A percentile compares a stretch with the other conserved stretches of the same genome.
These are phyloP conservation scores for Diatrype stigma DNA, from an alignment of 2,329 filamentous ascomycete genomes.

Conservation along the genomic window DNA sequence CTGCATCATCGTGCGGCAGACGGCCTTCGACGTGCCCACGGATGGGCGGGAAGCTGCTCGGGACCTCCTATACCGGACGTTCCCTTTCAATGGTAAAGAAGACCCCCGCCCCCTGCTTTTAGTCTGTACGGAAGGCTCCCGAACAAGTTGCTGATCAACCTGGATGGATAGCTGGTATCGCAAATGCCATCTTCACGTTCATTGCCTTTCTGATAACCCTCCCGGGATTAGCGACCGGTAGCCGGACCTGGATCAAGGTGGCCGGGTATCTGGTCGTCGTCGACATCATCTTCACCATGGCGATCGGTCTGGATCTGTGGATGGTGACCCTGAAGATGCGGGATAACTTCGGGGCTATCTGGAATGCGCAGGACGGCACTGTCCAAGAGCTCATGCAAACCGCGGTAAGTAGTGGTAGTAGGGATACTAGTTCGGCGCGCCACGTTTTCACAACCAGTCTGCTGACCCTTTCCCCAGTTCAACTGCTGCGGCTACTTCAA, in stretches of 20 bases:
- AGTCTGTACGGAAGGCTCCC: slow-evolving; percentile 1
- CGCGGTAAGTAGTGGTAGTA: slow-evolving; percentile 47
- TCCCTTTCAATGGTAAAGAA: slow-evolving; percentile 38
- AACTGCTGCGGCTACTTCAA: slow-evolving; percentile 78
- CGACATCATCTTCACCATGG: slow-evolving; percentile 59
- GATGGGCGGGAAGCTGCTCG: slow-evolving; percentile 46
- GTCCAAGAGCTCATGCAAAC: slow-evolving; percentile 69
- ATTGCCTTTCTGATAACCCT: slow-evolving; percentile 65
- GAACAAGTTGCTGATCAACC: not conserved
- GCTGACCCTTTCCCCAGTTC: slow-evolving; percentile 49
- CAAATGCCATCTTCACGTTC: slow-evolving; percentile 69
- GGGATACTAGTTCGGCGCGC: too few species aligned
- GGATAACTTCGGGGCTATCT: slow-evolving; percentile 57
- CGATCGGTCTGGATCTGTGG: slow-evolving; percentile 66
- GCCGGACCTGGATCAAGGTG: slow-evolving; percentile 65
- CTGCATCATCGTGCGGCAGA: slow-evolving; percentile 47
- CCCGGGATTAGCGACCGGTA: slow-evolving; percentile 65
- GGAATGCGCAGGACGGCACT: slow-evolving; percentile 49
- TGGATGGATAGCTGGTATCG: slow-evolving; percentile 55
- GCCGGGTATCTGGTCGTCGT: slow-evolving; percentile 62
- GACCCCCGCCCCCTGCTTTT: too few species aligned
- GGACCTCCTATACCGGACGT: slow-evolving; percentile 48
- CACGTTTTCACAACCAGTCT: too few species aligned
- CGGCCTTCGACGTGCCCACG: slow-evolving; percentile 37
- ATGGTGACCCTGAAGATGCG: slow-evolving; percentile 67